A percentile compares a stretch with the other conserved stretches of the same genome.
Conservation (phyloP, 2,329 filamentous ascomycete species). For the Nemania serpens region DNA sequence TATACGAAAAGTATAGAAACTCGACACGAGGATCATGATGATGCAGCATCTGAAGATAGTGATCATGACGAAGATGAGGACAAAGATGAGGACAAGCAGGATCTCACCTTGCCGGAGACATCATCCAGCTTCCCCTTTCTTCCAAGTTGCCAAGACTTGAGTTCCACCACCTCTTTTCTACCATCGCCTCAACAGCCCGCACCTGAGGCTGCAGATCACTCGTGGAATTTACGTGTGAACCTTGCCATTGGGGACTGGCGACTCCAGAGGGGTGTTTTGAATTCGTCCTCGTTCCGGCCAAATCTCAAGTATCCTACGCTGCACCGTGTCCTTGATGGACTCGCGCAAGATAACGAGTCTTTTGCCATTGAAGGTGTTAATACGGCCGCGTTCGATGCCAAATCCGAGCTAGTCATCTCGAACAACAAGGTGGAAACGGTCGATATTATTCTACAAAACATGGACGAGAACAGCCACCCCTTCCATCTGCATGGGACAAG, state of each 20-base stretch:
- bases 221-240: slow-evolving; percentile 60
- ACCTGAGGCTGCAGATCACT: slow-evolving; percentile 54
- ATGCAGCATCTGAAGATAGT: background rate
- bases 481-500: slow-evolving; percentile 70
- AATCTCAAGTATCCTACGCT: slow-evolving; percentile 54
- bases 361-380: slow-evolving; percentile 58
- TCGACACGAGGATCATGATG: slow-evolving; percentile 24
- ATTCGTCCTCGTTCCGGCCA: slow-evolving; percentile 58
- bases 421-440: slow-evolving; percentile 55
- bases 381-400: slow-evolving; percentile 50
- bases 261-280: slow-evolving; percentile 63
- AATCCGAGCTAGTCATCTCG: slow-evolving; percentile 58
- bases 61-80: slow-evolving; percentile 9
- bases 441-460: slow-evolving; percentile 65
- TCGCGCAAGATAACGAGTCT: slow-evolving; percentile 49
- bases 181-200: slow-evolving; percentile 51
- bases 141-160: slow-evolving; percentile 56
- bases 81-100: slow-evolving; percentile 18
- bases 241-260: slow-evolving; percentile 64
- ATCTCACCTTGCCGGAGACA: slow-evolving; percentile 43
- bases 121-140: slow-evolving; percentile 42
- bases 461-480: slow-evolving; percentile 65
- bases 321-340: slow-evolving; percentile 54
- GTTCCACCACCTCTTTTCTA: slow-evolving; percentile 47
- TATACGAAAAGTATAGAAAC: slow-evolving; percentile 42